Base-by-base conservation (phyloP, 257 asterid species). In the Ocimum tenuiflorum region DNA sequence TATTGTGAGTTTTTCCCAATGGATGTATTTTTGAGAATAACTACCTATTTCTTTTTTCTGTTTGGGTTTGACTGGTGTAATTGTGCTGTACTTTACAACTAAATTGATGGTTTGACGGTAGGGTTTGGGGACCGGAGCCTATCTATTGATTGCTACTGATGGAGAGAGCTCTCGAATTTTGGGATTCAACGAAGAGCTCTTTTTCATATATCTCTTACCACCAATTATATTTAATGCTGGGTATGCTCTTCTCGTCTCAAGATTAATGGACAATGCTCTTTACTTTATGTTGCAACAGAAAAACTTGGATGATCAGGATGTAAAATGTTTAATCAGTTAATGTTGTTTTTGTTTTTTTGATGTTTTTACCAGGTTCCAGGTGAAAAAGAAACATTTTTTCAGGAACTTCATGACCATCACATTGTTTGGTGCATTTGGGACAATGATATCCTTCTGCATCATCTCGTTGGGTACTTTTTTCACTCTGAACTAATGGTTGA, bases 191-290 rank as follows among this genome's bases (percentile, higher is more conserved):
- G 96, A 82, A 68, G 82, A 83, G n/a, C 80, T 91, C 50, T 88
- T 91, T 73, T 91, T 91, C 53, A 84, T 81, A 31, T 91, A 86
- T 79, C 79, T 91, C 52, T 75, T 91, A 31, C 97, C 97, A 10
- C 96, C 97, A 27, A 86, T 91, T 68, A 88, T 91, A 52, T 91
- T 88, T 49, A 88, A 88, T 77, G 96, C 91, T 3, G 97, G 95
- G 95, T 65, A 27, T 45, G 31, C 45, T 46, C 22, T n/a, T 20
- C 7, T 65, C 7, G 12, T 71, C 4, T 2, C 33, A 56, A 12
- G 56, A 17, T 72, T 38, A 17, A 23, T 54, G 27, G 13, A 56
- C 13, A 39, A 7, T 13, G 29, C 11, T 58, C 19, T 11, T 53
- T 59, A 17, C 49, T 14, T 35, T 33, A 27, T 36, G 43, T 11